phyloP scores from a whole-genome alignment of 768 basidiomycete species.

The Clitopilus hobsonii region DNA sequence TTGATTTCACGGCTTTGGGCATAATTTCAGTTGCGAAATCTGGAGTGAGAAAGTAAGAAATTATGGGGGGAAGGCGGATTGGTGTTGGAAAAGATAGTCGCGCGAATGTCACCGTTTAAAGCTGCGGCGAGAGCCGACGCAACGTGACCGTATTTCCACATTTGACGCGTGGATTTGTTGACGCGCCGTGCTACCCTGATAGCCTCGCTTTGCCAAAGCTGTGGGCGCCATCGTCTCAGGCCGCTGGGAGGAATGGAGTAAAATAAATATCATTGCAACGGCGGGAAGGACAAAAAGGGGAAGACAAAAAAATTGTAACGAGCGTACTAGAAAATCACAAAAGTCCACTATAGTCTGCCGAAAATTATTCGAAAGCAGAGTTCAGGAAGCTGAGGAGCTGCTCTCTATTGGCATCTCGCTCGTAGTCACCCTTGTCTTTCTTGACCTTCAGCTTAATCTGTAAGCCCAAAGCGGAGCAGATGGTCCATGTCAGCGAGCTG shows the following conservation, averaged over 20 bases:
- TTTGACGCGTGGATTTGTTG: no score
- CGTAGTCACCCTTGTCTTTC: constrained; percentile 18
- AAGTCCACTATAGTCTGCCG: neutral
- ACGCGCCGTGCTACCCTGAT: no score
- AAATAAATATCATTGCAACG: neutral
- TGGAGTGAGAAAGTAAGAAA: neutral
- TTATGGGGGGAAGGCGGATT: neutral
- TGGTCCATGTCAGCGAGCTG: neutral
- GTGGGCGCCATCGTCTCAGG: neutral
- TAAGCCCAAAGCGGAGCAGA: neutral
- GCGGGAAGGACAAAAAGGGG: neutral
- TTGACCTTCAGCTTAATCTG: constrained; percentile 20
- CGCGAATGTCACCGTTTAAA: no score
- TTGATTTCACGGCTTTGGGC: neutral
- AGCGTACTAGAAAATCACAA: neutral
- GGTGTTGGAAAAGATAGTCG: neutral
- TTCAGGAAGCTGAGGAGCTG: constrained; percentile 17
- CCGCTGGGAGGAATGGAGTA: neutral
- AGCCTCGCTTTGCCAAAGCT: no score
- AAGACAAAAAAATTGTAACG: neutral
- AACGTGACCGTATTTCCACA: no score
- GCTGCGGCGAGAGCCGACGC: no score
- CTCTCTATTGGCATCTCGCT: constrained; percentile 17
- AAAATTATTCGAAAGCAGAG: constrained; percentile 13
- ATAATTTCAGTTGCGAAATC: neutral